Base-by-base conservation (phyloP, 176 grass and related monocot species). In the Paspalum notatum region DNA sequence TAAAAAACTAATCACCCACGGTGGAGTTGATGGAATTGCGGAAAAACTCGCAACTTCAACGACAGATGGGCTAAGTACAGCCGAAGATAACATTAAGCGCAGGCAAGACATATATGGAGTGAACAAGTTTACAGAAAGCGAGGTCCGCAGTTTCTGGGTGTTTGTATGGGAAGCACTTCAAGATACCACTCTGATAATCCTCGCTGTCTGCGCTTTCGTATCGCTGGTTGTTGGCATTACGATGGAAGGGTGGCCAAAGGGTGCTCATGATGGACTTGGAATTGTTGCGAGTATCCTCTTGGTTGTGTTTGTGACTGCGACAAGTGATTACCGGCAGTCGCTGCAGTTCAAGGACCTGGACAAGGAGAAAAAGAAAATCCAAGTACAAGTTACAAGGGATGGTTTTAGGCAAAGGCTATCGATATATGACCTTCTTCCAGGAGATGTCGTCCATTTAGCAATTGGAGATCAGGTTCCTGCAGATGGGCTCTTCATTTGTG, bases 281-380 rank as follows among this genome's bases (percentile, higher is more conserved):
- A 99, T 99, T 74, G 96, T 93, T 54, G 92, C 96, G 44, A 99
- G 92, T 89, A 99, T 99, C 37, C 75, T 99, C 53, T 79, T 99
- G 56, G 96, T 99, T 6, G 96, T 99, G 70, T 95, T 95, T 12
- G 96, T 99, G 41, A 95, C 96, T 7, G 96, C 96, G 2, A 93
- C 82, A 44, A 99, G 92, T 88, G 96, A 99, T 47, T 99, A 99
- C 48, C 84, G 89, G 48, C 96, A 99, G 72, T 99, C 92, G 12
- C 80, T 99, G 80, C 96, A 99, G 40, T 99, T 99, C 86, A 95
- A 99, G 72, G 92, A 99, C 79, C 91, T 99, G 86, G 96, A 99
- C 66, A 99, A 93, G 76, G 96, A 99, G 82, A 99, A 99, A 82
- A 95, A 74, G 79, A 99, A 99, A 72, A 99, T 99, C 37, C 85